Conservation (phyloP, 345 rosid species). For the Excoecaria cochinchinensis region DNA sequence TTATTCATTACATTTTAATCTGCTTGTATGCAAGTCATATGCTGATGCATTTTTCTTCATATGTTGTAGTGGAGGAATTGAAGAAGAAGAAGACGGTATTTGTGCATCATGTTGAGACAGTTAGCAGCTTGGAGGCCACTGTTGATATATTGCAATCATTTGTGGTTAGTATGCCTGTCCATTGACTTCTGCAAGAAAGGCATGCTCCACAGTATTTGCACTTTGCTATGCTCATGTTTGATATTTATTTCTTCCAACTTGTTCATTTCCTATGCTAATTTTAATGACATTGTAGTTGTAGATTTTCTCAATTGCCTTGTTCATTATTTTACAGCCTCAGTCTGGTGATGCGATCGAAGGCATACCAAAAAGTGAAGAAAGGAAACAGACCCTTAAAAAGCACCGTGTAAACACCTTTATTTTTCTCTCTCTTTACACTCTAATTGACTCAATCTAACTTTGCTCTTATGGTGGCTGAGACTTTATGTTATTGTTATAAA, state of each 20-base stretch:
- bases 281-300: background rate
- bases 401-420: conserved; percentile 40
- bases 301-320: background rate
- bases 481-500: conserved; percentile 16
- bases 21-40: background rate
- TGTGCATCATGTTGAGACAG: conserved; percentile 71
- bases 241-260: background rate
- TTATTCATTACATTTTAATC: background rate
- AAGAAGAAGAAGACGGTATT: conserved; percentile 52
- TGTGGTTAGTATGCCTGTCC: conserved; percentile 8
- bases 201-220: background rate
- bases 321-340: conserved; percentile 39
- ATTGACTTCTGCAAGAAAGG: background rate
- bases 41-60: conserved; percentile 20
- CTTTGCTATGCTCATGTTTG: background rate
- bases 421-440: conserved; percentile 3
- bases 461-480: too few relatives aligned
- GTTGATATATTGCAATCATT: conserved; percentile 51
- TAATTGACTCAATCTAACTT: background rate
- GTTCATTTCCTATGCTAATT: background rate
- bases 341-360: conserved; percentile 31
- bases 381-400: conserved; percentile 44
- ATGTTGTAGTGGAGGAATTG: conserved; percentile 40
- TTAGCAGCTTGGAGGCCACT: conserved; percentile 36
- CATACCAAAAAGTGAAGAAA: conserved; percentile 38